Evolutionary conservation across 2,329 filamentous ascomycete species (phyloP).

Genomic region (Calonectria leucothoes): DNA sequence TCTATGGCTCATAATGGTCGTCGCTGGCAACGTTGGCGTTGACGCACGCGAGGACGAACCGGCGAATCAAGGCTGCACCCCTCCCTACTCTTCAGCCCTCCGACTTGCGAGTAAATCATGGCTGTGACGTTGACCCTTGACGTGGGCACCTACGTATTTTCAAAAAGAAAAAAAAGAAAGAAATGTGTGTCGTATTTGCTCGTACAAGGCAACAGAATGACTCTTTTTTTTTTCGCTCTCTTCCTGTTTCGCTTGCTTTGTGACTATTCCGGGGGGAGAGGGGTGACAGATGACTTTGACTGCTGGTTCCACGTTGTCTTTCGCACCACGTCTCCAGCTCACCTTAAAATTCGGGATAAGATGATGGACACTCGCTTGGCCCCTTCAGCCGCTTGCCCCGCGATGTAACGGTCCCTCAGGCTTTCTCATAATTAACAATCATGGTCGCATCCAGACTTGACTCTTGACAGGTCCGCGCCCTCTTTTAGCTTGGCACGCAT

Average conservation of each 20-base stretch:
- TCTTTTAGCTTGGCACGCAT: background rate
- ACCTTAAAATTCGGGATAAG: slow-evolving; percentile 11
- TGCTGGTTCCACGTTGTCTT: background rate
- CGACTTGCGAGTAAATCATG: background rate
- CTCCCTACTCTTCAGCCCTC: slow-evolving; percentile 3
- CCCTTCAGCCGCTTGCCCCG: slow-evolving; percentile 15
- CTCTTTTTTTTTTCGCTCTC: background rate
- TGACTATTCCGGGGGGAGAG: slow-evolving; percentile 2
- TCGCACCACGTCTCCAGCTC: slow-evolving; percentile 5
- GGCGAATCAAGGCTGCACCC: slow-evolving; percentile 2
- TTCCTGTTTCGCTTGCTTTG: background rate
- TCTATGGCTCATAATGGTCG: background rate
- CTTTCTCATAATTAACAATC: background rate
- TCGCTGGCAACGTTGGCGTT: background rate
- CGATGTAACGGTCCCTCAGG: slow-evolving; percentile 17
- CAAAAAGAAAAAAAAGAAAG: too few relatives aligned
- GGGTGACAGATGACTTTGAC: background rate
- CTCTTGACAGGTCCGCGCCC: background rate
- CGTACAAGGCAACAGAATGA: slow-evolving; percentile 18
- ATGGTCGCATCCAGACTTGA: background rate
- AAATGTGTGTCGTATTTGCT: slow-evolving; percentile 15
- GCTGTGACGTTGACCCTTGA: slow-evolving; percentile 36
- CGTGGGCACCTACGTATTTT: slow-evolving; percentile 37
- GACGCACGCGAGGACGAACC: background rate
- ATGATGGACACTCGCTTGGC: slow-evolving; percentile 10